These are phyloP conservation scores for Trametes polyzona DNA, from an alignment of 1,284 basidiomycete genomes.

Conservation along the genomic window DNA sequence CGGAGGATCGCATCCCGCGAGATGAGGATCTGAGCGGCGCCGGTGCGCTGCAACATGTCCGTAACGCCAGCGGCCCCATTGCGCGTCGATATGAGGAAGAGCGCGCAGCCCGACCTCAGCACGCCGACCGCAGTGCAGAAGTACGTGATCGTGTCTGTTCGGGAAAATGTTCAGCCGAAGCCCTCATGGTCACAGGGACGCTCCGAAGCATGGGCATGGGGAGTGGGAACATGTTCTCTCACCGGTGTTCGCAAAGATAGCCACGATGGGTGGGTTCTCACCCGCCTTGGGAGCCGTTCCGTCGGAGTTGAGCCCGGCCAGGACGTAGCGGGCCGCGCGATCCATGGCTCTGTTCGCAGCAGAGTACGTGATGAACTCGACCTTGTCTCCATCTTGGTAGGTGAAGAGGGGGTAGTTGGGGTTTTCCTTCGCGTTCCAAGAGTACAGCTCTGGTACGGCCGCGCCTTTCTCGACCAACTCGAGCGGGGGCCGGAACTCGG, in stretches of 20 bases:
- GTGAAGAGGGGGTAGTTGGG: slow-evolving; percentile 23
- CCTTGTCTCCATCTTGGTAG: slow-evolving; percentile 19
- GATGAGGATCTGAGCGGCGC: slow-evolving; percentile 33
- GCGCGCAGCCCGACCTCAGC: slow-evolving; percentile 32
- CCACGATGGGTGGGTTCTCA: slow-evolving; percentile 19
- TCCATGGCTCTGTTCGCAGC: slow-evolving; percentile 17
- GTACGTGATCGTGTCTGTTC: slow-evolving; percentile 39
- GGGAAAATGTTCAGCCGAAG: background rate
- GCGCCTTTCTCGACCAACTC: slow-evolving; percentile 3
- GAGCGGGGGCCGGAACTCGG: slow-evolving; percentile 10
- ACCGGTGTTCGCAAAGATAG: slow-evolving; percentile 20
- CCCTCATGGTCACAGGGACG: too few relatives aligned
- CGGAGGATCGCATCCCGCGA: slow-evolving; percentile 27
- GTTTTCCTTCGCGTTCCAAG: slow-evolving; percentile 19
- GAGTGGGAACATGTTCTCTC: background rate
- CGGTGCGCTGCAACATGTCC: slow-evolving; percentile 39
- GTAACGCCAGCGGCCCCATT: slow-evolving; percentile 41
- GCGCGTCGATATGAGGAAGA: slow-evolving; percentile 44
- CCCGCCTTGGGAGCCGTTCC: background rate
- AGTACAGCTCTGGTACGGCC: slow-evolving; percentile 12
- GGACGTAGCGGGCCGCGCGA: slow-evolving; percentile 21
- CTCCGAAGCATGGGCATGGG: too few relatives aligned
- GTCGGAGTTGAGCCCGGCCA: background rate
- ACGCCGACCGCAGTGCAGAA: slow-evolving; percentile 34
- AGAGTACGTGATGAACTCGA: slow-evolving; percentile 19